These are phyloP conservation scores for Penicillium sp. DNA, from an alignment of 2,329 filamentous ascomycete genomes.

Conservation along the genomic window DNA sequence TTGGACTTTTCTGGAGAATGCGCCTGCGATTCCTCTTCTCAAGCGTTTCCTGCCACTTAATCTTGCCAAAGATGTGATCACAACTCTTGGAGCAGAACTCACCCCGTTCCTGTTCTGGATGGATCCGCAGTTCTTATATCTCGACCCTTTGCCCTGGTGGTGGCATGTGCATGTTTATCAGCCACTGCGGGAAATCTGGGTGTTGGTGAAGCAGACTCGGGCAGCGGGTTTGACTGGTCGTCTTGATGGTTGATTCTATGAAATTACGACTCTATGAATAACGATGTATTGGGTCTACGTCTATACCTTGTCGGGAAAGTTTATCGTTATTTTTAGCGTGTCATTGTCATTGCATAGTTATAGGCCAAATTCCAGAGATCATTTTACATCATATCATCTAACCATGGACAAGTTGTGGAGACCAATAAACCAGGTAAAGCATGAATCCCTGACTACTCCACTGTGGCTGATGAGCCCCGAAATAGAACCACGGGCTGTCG, in stretches of 20 bases:
- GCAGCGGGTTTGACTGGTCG: constrained; percentile 29
- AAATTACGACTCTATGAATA: constrained; percentile 3
- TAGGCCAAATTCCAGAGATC: background rate
- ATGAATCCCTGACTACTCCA: too few species aligned
- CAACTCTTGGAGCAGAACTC: constrained; percentile 5
- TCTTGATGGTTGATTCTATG: background rate
- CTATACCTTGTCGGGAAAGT: background rate
- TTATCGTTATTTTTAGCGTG: background rate
- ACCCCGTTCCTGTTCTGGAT: constrained; percentile 48
- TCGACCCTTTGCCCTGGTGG: constrained; percentile 55
- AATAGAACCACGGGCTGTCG: constrained; percentile 25
- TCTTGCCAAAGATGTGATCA: background rate
- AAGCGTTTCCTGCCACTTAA: constrained; percentile 1
- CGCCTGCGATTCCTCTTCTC: background rate
- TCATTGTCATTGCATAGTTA: background rate
- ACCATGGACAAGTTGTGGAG: background rate
- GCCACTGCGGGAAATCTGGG: constrained; percentile 41
- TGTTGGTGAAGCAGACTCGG: constrained; percentile 38
- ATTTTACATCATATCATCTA: background rate
- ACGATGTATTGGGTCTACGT: background rate
- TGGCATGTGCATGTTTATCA: constrained; percentile 55
- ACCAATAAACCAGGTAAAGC: background rate
- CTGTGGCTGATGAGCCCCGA: constrained; percentile 20
- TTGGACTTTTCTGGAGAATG: background rate
- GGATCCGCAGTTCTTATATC: constrained; percentile 50